Evolutionary conservation across 371 early-diverging fungal species (phyloP), one percentile per base, ranked within the genome.

Genomic region (Actinomortierella ambigua): DNA sequence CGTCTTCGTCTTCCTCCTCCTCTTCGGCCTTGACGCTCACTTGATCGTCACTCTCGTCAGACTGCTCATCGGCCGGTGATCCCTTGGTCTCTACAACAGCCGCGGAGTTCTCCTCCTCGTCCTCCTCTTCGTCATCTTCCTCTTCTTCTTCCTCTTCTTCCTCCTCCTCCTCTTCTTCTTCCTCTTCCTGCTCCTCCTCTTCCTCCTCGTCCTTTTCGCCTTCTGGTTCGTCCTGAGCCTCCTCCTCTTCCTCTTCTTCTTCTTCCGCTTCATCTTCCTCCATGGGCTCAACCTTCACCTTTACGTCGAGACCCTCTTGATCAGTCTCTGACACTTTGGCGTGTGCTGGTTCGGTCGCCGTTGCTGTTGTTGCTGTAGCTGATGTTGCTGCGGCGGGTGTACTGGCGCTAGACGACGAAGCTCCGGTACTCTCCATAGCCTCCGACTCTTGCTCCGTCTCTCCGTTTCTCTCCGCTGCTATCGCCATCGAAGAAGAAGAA

Each of bases 91-190:
- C 34, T 34, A 6, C 34, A 34, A 34, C 34, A 11, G 34, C 34
- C 11, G 11, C 34, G 7, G 34, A 34, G 34, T 11, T 34, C 34
- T 53, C 54, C 3, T 60, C 65, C 27, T 73, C 71, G 2, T 58
- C 65, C n/a, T 73, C 75, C n/a, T 34, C 75, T 22, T 63, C 65
- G 42, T 54, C 64, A 0, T 20, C 59, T 0, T 59, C 46, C 8
- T 54, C 66, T 1, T 56, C 29, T 9, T 47, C 59, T 0, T 59
- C 46, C 8, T 54, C 66, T 1, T 56, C 29, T 9, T 47, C 29
- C 34, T 50, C 7, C 5, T 42, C 44, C 14, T 49, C 53, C 11
- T 22, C 52, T 7, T 22, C 51, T 13, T 27, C 28, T 46, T 39
- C 46, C 51, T 50, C 17, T 23, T 56, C 42, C 23, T 34, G 46